Percentiles rank a stretch among this genome's conserved stretches.
phyloP scores from a whole-genome alignment of 495 filamentous ascomycete genomes.

The Emericellopsis terricola region DNA sequence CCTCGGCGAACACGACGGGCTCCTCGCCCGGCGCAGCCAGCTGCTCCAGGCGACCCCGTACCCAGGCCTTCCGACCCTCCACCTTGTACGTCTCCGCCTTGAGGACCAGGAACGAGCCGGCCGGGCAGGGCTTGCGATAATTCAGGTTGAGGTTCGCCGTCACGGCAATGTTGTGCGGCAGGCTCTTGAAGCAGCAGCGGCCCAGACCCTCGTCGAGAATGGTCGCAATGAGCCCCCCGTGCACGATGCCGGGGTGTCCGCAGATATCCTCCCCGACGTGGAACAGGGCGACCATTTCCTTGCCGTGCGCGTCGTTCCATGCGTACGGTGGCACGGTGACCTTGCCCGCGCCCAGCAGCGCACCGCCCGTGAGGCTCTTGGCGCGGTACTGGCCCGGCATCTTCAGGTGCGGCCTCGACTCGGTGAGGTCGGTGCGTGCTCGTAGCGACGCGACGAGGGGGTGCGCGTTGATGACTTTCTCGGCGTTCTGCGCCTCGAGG shows the following conservation, averaged over 20 bases:
- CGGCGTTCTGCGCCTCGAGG: constrained; percentile 39
- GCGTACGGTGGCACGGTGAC: constrained; percentile 70
- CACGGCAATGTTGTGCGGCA: constrained; percentile 78
- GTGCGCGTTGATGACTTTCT: constrained; percentile 57
- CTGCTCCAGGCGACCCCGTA: constrained; percentile 78
- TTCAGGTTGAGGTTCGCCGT: constrained; percentile 85
- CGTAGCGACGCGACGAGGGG: constrained; percentile 52
- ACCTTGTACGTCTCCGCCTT: constrained; percentile 69
- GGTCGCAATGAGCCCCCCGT: constrained; percentile 83
- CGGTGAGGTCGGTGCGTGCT: constrained; percentile 43
- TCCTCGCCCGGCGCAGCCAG: constrained; percentile 40
- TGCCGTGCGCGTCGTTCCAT: constrained; percentile 55
- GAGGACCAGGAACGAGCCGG: constrained; percentile 61
- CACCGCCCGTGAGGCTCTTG: constrained; percentile 70
- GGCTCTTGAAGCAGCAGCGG: constrained; percentile 73
- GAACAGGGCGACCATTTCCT: constrained; percentile 51
- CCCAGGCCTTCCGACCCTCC: constrained; percentile 94
- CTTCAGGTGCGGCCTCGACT: constrained; percentile 74
- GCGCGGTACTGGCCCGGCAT: constrained; percentile 46
- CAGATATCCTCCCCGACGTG: constrained; percentile 73
- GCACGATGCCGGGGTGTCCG: constrained; percentile 81
- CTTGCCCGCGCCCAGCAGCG: constrained; percentile 53
- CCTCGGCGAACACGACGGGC: constrained; percentile 53
- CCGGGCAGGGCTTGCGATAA: constrained; percentile 64
- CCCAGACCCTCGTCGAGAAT: constrained; percentile 84